Evolutionary conservation across 2,329 filamentous ascomycete genomes (phyloP).

Genomic region (Aspergillus latus): DNA sequence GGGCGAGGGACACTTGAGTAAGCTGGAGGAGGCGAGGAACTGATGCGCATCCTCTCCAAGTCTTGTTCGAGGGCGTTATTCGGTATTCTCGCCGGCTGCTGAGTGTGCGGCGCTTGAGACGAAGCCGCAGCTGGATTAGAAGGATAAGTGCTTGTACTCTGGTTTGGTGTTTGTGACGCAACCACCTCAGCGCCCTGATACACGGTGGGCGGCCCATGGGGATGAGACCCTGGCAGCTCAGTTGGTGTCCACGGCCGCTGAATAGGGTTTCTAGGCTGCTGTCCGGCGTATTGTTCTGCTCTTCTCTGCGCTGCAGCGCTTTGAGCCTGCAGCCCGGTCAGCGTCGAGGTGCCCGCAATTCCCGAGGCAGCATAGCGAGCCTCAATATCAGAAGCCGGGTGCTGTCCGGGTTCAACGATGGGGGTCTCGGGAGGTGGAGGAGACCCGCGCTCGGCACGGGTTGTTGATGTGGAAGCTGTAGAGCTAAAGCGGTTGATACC

Average conservation of each 20-base stretch:
- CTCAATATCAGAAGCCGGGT: conserved; percentile 80
- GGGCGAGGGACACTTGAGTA: conserved; percentile 73
- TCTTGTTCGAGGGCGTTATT: conserved; percentile 80
- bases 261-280: conserved; percentile 41
- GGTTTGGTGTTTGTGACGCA: conserved; percentile 36
- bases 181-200: conserved; percentile 84
- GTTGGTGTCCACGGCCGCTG: conserved; percentile 89
- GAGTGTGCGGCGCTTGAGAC: conserved; percentile 19
- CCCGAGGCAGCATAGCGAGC: conserved; percentile 87
- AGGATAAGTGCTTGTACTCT: conserved; percentile 36
- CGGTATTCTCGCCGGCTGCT: conserved; percentile 46
- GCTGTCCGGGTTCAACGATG: conserved; percentile 67
- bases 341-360: conserved; percentile 79
- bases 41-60: conserved; percentile 75
- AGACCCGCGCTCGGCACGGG: conserved; percentile 84
- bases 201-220: conserved; percentile 84
- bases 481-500: conserved; percentile 67
- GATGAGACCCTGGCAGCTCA: conserved; percentile 79
- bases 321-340: conserved; percentile 71
- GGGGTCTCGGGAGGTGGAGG: conserved; percentile 94
- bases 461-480: conserved; percentile 90
- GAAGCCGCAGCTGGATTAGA: conserved; percentile 28
- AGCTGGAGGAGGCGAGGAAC: conserved; percentile 86
- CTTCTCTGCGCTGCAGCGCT: conserved; percentile 81
- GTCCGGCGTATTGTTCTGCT: conserved; percentile 71